Evolutionary conservation across 2,329 filamentous ascomycete genomes (phyloP), one percentile per base, ranked within the genome.

Genomic region (Colletotrichum truncatum): DNA sequence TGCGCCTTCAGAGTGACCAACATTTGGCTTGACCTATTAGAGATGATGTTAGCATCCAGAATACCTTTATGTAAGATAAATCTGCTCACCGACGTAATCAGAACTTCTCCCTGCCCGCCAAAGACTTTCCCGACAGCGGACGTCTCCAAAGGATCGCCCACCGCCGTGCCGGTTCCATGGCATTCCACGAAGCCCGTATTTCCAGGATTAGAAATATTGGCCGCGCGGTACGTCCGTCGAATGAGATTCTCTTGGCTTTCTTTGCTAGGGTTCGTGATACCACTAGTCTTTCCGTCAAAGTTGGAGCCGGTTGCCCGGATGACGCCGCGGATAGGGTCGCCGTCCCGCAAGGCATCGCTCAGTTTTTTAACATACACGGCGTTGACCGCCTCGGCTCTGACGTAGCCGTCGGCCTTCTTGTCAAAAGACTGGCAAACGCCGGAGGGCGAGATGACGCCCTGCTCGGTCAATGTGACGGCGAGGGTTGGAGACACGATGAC

Each of bases 111-210:
- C 36, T 25, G 32, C 9, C 48, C 48, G 30, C 48, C 55, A 43
- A 77, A 76, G 6, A 74, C 73, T 18, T 49, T 16, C 49, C 55
- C 53, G 73, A 72, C 26, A 68, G 77, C 54, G 38, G 45, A 36
- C 1, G 75, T 73, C 63, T 82, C 80, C 12, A 73, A 64, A 0
- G 78, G 78, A 55, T 84, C 82, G 0, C 82, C 83, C 0, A 71
- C 74, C 1, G 68, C 49, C 0, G 82, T 85, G 1, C 81, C 81
- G 0, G 82, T 84, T 0, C 81, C 82, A 30, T 85, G 82, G 23
- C 75, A 77, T 63, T 84, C 77, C 1, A 78, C 52, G 18, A 73
- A 72, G 10, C 62, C 72, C 1, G 74, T 76, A 28, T 74, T 41
- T 8, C 46, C 28, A 9, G 67, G 12, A 18, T 64, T 66, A 8